Percentiles rank a stretch among this genome's conserved stretches.
Evolutionary conservation across 129 eudicot species (phyloP).

Genomic region (Arctium minus): DNA sequence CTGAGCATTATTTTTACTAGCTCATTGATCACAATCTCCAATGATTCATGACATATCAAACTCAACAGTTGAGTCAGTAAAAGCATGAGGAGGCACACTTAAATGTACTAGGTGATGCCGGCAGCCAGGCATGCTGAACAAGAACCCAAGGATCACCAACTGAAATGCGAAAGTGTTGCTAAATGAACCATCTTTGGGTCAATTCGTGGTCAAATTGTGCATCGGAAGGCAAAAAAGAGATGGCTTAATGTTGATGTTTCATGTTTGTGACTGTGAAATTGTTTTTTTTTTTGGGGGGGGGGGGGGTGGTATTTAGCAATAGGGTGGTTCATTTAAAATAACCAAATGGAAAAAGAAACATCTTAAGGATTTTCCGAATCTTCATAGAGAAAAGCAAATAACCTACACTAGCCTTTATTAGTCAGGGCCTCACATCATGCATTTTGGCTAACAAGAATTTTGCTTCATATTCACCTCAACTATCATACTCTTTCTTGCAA

Average conservation of each 20-base stretch:
- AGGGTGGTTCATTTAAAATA: background rate
- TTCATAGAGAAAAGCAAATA: background rate
- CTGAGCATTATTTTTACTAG: background rate
- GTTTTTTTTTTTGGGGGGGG: too few relatives aligned
- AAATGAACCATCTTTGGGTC: background rate
- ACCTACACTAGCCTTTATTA: background rate
- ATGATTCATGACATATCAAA: background rate
- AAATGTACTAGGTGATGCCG: background rate
- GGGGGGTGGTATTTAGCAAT: background rate
- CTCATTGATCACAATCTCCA: background rate
- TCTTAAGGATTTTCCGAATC: background rate
- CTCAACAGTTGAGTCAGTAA: background rate
- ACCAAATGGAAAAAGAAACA: background rate
- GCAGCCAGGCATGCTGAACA: background rate
- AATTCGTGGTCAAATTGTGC: background rate
- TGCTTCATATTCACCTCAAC: background rate
- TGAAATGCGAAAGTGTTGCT: background rate
- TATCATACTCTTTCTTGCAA: slow-evolving; percentile 3
- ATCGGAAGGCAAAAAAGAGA: too few relatives aligned
- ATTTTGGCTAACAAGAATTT: background rate
- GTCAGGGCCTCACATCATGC: background rate
- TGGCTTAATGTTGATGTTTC: background rate
- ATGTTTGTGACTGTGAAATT: background rate
- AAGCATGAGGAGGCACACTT: background rate
- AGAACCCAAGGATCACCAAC: background rate